These are phyloP conservation scores for Naganishia antarctica DNA, from an alignment of 768 basidiomycete genomes.

Conservation along the genomic window DNA sequence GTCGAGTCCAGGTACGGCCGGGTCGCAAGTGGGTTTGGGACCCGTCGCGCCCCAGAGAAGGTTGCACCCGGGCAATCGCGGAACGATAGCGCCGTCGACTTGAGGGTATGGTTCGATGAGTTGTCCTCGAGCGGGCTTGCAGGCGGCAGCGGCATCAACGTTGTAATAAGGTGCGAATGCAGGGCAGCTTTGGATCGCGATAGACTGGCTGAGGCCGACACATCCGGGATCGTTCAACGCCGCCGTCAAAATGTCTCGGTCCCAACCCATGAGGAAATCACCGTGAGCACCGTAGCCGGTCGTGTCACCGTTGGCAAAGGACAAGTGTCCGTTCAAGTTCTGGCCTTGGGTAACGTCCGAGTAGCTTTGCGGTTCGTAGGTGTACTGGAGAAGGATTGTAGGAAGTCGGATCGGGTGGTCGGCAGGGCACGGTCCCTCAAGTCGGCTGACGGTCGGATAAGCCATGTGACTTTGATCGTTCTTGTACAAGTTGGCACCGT, in stretches of 20 bases:
- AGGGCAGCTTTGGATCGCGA: neutral
- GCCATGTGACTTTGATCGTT: conserved; percentile 36
- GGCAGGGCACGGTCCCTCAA: conserved; percentile 32
- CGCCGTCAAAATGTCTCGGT: conserved; percentile 55
- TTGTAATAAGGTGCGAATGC: conserved; percentile 8
- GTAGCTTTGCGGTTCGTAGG: conserved; percentile 31
- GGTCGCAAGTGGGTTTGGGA: conserved; percentile 21
- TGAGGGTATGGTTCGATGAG: conserved; percentile 32
- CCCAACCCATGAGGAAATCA: conserved; percentile 53
- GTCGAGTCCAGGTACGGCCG: conserved; percentile 4
- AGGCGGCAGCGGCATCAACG: conserved; percentile 6
- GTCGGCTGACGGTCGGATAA: conserved; percentile 28
- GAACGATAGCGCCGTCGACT: conserved; percentile 32
- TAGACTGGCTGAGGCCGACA: conserved; percentile 7
- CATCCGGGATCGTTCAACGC: conserved; percentile 53
- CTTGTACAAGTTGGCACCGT: conserved; percentile 43
- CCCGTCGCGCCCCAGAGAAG: conserved; percentile 20
- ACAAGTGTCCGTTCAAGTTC: conserved; percentile 34
- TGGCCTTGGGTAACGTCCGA: conserved; percentile 3
- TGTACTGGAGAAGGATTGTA: conserved; percentile 41
- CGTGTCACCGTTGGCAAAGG: conserved; percentile 58
- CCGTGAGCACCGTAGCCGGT: conserved; percentile 59
- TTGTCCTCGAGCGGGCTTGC: conserved; percentile 35
- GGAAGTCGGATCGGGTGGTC: conserved; percentile 45
- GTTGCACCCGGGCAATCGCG: conserved; percentile 34